Evolutionary conservation across 2,329 filamentous ascomycete species (phyloP).

Genomic region (Microsporum audouinii): DNA sequence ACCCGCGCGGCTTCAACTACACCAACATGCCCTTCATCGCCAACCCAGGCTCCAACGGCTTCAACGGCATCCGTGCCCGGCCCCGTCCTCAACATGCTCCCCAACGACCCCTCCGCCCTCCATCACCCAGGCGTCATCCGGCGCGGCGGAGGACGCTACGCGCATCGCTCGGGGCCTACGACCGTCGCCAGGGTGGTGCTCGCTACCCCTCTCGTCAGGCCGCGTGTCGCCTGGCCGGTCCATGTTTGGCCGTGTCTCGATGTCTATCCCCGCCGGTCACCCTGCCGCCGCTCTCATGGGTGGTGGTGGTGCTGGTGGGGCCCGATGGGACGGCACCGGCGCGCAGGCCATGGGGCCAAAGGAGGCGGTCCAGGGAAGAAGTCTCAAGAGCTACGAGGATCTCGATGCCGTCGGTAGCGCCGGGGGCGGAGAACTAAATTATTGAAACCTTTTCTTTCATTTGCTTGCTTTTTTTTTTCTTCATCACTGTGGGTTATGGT

Average conservation of each 20-base stretch:
- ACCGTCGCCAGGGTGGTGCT: slow-evolving; percentile 47
- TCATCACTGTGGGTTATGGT: background rate
- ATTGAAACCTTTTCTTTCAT: slow-evolving; percentile 41
- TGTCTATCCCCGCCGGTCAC: slow-evolving; percentile 28
- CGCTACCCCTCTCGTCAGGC: slow-evolving; percentile 24
- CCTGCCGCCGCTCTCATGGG: slow-evolving; percentile 29
- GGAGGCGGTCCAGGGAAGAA: slow-evolving; percentile 84
- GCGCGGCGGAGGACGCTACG: slow-evolving; percentile 52
- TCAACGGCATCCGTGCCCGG: background rate
- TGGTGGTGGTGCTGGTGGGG: slow-evolving; percentile 48
- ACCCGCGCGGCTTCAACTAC: slow-evolving; percentile 89
- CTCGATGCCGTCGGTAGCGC: slow-evolving; percentile 70
- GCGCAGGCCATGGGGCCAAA: slow-evolving; percentile 66
- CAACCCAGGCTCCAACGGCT: slow-evolving; percentile 13
- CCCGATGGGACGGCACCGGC: slow-evolving; percentile 60
- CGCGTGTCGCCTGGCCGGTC: slow-evolving; percentile 36
- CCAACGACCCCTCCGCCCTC: slow-evolving; percentile 31
- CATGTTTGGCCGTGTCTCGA: slow-evolving; percentile 22
- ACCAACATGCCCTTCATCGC: slow-evolving; percentile 54
- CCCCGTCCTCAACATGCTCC: slow-evolving; percentile 7
- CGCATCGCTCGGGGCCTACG: slow-evolving; percentile 59
- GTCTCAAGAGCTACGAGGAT: slow-evolving; percentile 94
- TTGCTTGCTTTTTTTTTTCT: background rate
- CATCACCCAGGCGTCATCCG: slow-evolving; percentile 57
- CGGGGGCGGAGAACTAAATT: slow-evolving; percentile 78